Conservation (phyloP, 768 basidiomycete genomes). For the Mrakia hoshinonis region DNA sequence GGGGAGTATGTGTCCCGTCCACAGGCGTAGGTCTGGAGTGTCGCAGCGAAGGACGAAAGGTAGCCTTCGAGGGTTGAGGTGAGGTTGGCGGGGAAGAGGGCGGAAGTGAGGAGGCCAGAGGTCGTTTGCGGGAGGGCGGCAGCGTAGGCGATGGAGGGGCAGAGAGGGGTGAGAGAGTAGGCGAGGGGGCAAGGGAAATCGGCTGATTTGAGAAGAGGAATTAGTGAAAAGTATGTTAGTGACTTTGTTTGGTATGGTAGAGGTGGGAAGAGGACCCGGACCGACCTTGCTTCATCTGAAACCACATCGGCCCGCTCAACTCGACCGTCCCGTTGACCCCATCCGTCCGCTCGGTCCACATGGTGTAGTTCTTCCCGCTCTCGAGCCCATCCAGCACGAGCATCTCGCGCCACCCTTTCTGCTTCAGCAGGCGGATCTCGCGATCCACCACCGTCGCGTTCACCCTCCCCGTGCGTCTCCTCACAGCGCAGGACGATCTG, state of each 20-base stretch:
- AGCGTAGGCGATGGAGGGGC: constrained; percentile 38
- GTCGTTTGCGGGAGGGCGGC: constrained; percentile 33
- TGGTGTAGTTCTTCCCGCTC: constrained; percentile 37
- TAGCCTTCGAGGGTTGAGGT: constrained; percentile 31
- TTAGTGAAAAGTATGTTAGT: neutral
- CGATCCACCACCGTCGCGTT: constrained; percentile 24
- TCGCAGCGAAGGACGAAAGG: constrained; percentile 37
- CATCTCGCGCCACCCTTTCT: constrained; percentile 35
- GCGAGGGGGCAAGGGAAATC: constrained; percentile 38
- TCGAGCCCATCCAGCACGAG: constrained; percentile 32
- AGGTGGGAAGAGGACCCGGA: neutral
- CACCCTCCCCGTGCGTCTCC: constrained; percentile 12
- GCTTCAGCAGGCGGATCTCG: constrained; percentile 26
- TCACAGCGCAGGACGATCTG: constrained; percentile 34
- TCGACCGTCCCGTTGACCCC: constrained; percentile 5
- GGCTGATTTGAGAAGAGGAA: constrained; percentile 23
- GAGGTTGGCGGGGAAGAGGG: constrained; percentile 31
- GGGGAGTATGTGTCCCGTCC: constrained; percentile 40
- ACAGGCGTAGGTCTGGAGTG: constrained; percentile 37
- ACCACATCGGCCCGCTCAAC: constrained; percentile 35
- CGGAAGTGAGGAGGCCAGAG: constrained; percentile 31
- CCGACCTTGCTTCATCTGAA: constrained; percentile 40
- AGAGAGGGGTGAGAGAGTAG: constrained; percentile 33
- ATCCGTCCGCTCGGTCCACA: constrained; percentile 34
- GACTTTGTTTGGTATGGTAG: too few species aligned